Base-by-base conservation (phyloP, 2,329 filamentous ascomycete species). In the Diaporthe citriasiana region DNA sequence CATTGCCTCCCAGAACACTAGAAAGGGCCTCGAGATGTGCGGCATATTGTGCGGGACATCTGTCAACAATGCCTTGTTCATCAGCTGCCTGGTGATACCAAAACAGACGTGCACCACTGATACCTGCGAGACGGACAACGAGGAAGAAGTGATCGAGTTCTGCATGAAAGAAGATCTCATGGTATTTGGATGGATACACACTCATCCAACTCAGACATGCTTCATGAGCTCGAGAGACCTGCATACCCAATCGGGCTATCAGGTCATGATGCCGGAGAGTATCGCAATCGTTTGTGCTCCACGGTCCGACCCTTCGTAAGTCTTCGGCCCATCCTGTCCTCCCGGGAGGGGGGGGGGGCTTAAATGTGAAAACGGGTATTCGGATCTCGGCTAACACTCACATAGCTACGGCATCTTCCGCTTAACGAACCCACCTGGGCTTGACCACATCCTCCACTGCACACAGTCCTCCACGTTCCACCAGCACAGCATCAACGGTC, bases 231-330 rank as follows among this genome's bases (percentile, higher is more conserved):
- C 93, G 65, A 88, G 96, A 66, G 97, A 99, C 81, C 82, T 98
- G 77, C 97, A 99, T 81, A 99, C 97, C 0, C 96, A 98, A 80
- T 92, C 93, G 4, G 95, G 95, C 15, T 98, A 98, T 82, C 97
- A 99, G 83, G 92, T 97, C 74, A 98, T 98, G 95, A 90, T 98
- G 84, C 93, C 95, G 0, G 97, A 99, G 86, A 97, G 94, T 79
- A 95, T 99, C 76, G 97, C 97, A 5, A 97, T 99, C 79, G 97
- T 99, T 51, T 99, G 97, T 84, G 94, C 97, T 8, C 97, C 97
- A 0, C 93, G 89, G 73, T 94, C 93, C 79, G 87, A 88, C 47
- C 94, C 93, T 57, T 93, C 92, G 91, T 95, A 85, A 85, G 92
- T 88, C 9, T 33, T 63, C 8, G 40, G 7, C 15, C 9, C 30